A percentile compares a stretch with the other conserved stretches of the same genome.
phyloP scores from a whole-genome alignment of 1,139 yeast genomes.

The Taiozyma sp. region DNA sequence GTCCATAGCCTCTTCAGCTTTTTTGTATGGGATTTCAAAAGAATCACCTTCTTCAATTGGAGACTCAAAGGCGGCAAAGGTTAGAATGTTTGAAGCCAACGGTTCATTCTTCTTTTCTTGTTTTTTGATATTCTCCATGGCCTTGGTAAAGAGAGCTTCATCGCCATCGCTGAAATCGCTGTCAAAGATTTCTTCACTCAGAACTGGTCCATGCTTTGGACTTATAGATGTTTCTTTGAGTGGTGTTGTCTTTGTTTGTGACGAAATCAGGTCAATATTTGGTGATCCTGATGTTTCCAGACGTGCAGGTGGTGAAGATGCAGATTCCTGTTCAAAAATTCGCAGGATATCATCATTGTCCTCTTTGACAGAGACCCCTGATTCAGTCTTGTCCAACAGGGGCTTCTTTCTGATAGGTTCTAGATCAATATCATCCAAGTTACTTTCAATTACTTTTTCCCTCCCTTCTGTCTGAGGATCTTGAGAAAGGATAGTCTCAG shows the following conservation, averaged over 20 bases:
- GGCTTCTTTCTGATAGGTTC: not conserved
- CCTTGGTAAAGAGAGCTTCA: not conserved
- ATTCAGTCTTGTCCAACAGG: not conserved
- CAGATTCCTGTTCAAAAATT: not conserved
- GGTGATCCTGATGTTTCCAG: not conserved
- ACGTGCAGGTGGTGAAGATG: not conserved
- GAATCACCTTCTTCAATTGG: not conserved
- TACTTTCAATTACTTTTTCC: not conserved
- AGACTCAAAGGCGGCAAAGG: conserved; percentile 10
- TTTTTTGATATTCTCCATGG: not conserved
- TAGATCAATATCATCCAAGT: not conserved
- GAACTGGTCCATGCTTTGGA: not conserved
- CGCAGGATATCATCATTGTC: not conserved
- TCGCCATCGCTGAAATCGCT: conserved; percentile 1
- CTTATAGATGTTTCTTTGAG: not conserved
- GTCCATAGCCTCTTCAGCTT: conserved; percentile 13
- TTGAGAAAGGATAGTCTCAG: not conserved
- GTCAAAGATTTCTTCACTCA: conserved; percentile 1
- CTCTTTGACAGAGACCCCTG: not conserved
- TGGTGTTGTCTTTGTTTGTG: not conserved
- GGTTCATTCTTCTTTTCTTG: not conserved
- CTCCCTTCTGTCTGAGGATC: not conserved
- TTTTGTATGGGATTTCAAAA: conserved; percentile 1
- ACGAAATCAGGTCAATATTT: not conserved
- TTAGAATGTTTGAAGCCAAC: conserved; percentile 5